Conservation (phyloP, 2,329 filamentous ascomycete species). For the Cytospora piceae region DNA sequence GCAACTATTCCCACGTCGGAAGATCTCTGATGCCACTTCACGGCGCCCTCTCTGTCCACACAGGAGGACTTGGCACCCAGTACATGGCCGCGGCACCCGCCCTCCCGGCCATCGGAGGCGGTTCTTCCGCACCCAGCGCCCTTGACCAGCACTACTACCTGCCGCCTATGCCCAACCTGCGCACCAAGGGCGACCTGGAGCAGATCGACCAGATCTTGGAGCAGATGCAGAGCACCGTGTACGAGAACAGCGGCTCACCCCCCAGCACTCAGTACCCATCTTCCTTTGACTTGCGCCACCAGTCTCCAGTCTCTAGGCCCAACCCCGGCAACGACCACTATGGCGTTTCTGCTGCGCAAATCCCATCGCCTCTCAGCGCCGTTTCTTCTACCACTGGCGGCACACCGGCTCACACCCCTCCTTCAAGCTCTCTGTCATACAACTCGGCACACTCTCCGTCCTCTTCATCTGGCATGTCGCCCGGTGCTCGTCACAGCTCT, state of each 20-base stretch:
- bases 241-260: conserved; percentile 85
- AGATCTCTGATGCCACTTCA: conserved; percentile 85
- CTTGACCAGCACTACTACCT: conserved; percentile 83
- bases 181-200: conserved; percentile 91
- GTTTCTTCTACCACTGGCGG: conserved; percentile 61
- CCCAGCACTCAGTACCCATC: conserved; percentile 80
- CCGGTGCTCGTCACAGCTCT: conserved; percentile 64
- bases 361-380: conserved; percentile 63
- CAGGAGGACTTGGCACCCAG: conserved; percentile 55
- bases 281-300: conserved; percentile 57
- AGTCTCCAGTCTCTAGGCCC: conserved; percentile 39
- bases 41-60: conserved; percentile 67
- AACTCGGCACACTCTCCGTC: conserved; percentile 76
- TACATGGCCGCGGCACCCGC: conserved; percentile 54
- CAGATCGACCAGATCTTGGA: conserved; percentile 95
- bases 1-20: conserved; percentile 88
- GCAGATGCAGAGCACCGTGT: conserved; percentile 94
- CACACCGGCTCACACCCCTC: conserved; percentile 77
- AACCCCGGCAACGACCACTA: conserved; percentile 38
- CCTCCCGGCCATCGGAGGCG: conserved; percentile 58
- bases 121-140: conserved; percentile 58
- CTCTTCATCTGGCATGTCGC: conserved; percentile 72
- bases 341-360: conserved; percentile 52
- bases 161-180: conserved; percentile 82
- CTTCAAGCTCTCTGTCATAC: conserved; percentile 76